Evolutionary conservation across 2,329 filamentous ascomycete species (phyloP).

Genomic region (Albophoma yamanashiensis): DNA sequence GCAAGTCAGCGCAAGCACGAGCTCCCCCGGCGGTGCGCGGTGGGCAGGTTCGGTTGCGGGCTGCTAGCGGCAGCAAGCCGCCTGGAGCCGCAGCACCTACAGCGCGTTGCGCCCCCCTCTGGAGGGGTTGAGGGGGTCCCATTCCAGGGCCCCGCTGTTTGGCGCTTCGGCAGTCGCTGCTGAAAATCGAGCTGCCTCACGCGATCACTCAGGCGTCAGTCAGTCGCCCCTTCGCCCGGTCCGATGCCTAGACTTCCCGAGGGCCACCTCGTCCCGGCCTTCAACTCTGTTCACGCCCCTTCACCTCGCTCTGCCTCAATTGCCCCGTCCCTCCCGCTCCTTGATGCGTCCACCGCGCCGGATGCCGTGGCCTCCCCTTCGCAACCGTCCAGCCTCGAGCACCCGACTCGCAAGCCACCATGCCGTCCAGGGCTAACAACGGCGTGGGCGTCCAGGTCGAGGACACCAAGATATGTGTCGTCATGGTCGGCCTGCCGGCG

Average conservation of each 20-base stretch:
- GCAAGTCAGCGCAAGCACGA: too few relatives aligned
- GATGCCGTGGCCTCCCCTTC: slow-evolving; percentile 1
- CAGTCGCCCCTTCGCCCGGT: background rate
- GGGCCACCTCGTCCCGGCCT: background rate
- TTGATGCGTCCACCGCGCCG: background rate
- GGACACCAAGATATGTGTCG: slow-evolving; percentile 92
- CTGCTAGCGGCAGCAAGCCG: background rate
- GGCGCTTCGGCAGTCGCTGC: background rate
- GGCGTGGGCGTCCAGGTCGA: slow-evolving; percentile 77
- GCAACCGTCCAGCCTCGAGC: slow-evolving; percentile 2
- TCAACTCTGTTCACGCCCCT: background rate
- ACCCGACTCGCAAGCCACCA: slow-evolving; percentile 13
- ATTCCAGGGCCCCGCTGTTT: background rate
- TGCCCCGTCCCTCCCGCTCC: background rate
- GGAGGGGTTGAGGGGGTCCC: too few relatives aligned
- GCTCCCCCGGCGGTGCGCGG: background rate
- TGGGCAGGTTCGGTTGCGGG: background rate
- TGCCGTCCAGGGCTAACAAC: slow-evolving; percentile 42
- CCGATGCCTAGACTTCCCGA: background rate
- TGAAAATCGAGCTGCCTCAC: slow-evolving; percentile 5
- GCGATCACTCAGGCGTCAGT: slow-evolving; percentile 3
- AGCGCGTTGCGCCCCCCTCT: background rate
- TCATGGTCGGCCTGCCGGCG: slow-evolving; percentile 96
- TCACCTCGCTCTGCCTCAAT: background rate
- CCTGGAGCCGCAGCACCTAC: background rate